These are phyloP conservation scores for Talaromyces proteolyticus DNA, from an alignment of 495 filamentous ascomycete genomes.

Conservation along the genomic window DNA sequence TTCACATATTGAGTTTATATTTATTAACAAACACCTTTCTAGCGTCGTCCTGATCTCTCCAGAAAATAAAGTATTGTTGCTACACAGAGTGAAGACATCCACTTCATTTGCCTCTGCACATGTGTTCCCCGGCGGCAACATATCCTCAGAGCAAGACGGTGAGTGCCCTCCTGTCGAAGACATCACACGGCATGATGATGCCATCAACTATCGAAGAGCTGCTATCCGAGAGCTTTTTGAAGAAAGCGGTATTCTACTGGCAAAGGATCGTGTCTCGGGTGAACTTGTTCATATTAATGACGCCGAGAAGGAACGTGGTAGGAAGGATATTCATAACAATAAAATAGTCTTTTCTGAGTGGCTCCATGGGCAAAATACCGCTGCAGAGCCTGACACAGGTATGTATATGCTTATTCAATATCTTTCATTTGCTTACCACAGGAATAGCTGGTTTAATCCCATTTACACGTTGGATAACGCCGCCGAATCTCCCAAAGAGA, in stretches of 20 bases:
- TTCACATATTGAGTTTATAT: not conserved
- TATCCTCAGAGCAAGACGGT: slow-evolving; percentile 67
- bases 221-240: slow-evolving; percentile 93
- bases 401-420: slow-evolving; percentile 14
- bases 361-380: slow-evolving; percentile 53
- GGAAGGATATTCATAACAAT: slow-evolving; percentile 60
- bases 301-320: slow-evolving; percentile 54
- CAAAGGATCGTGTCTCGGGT: slow-evolving; percentile 39
- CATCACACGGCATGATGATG: slow-evolving; percentile 57
- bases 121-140: slow-evolving; percentile 93
- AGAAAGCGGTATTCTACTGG: slow-evolving; percentile 85
- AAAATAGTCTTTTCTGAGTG: slow-evolving; percentile 59
- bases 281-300: slow-evolving; percentile 53
- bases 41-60: slow-evolving; percentile 85
- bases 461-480: slow-evolving; percentile 91
- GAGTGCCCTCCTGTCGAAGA: slow-evolving; percentile 40
- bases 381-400: slow-evolving; percentile 64
- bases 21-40: not conserved
- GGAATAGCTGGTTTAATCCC: slow-evolving; percentile 59
- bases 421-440: slow-evolving; percentile 8
- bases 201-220: slow-evolving; percentile 61
- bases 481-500: slow-evolving; percentile 59
- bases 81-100: slow-evolving; percentile 78
- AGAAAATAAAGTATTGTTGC: slow-evolving; percentile 76
- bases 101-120: slow-evolving; percentile 85